Evolutionary conservation across 164 flowering plant genomes (phyloP).

Genomic region (Houttuynia cordata): DNA sequence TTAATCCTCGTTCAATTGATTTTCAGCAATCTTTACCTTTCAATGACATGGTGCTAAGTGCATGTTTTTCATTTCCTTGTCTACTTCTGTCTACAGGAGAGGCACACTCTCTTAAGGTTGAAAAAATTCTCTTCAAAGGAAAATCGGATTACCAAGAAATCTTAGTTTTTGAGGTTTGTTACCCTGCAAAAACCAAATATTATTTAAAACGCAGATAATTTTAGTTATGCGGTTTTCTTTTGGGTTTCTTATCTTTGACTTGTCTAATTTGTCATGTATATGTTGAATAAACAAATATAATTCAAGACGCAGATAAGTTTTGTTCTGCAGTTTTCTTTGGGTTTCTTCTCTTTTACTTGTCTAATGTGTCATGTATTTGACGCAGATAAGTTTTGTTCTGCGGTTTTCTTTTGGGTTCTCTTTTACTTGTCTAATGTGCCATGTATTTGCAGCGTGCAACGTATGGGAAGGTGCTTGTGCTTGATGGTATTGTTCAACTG

Average conservation of each 20-base stretch:
- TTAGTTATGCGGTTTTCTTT: background rate
- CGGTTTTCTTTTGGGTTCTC: background rate
- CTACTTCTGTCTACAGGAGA: slow-evolving; percentile 43
- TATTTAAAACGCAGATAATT: too few relatives aligned
- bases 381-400: too few relatives aligned
- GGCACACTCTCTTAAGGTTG: slow-evolving; percentile 88
- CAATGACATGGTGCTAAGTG: background rate
- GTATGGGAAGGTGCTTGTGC: slow-evolving; percentile 94
- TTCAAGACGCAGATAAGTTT: too few relatives aligned
- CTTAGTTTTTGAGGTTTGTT: slow-evolving; percentile 77
- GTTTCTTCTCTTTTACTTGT: background rate
- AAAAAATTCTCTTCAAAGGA: slow-evolving; percentile 50
- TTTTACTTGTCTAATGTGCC: background rate
- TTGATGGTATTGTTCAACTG: slow-evolving; percentile 94
- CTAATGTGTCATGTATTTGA: slow-evolving; percentile 7
- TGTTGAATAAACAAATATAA: too few relatives aligned
- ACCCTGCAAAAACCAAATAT: background rate
- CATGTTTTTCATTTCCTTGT: background rate
- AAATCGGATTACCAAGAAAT: slow-evolving; percentile 84
- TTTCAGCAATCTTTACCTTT: background rate
- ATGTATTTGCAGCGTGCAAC: slow-evolving; percentile 50
- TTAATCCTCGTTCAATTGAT: background rate
- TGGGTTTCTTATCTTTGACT: background rate
- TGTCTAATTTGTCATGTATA: background rate
- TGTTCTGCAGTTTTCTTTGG: too few relatives aligned